phyloP scores from a whole-genome alignment of 306 rosid genomes.

The Hippophae rhamnoides region DNA sequence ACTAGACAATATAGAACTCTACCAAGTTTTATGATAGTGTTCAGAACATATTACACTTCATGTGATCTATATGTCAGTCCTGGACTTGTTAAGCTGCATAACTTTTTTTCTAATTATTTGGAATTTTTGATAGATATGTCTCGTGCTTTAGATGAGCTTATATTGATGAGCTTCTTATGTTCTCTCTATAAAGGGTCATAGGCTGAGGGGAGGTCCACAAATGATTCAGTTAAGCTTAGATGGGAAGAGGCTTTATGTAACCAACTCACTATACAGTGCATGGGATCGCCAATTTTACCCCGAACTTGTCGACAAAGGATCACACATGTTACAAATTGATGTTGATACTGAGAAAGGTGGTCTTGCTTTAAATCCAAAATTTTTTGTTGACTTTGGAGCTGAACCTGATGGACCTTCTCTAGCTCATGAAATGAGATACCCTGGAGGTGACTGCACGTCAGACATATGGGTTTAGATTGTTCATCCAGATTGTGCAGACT shows the following conservation, averaged over 20 bases:
- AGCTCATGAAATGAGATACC: constrained; percentile 95
- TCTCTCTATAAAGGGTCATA: constrained; percentile 46
- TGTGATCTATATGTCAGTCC: neutral
- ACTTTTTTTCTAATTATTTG: neutral
- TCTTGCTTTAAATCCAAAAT: constrained; percentile 52
- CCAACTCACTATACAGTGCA: constrained; percentile 75
- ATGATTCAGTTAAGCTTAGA: constrained; percentile 89
- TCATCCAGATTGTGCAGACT: too few species aligned
- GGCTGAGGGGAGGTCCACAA: constrained; percentile 85
- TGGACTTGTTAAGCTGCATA: neutral
- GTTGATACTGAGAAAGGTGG: constrained; percentile 73
- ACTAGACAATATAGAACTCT: too few species aligned
- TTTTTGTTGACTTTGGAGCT: constrained; percentile 81
- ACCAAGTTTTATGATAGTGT: too few species aligned
- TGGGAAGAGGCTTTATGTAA: constrained; percentile 77
- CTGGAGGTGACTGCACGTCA: constrained; percentile 97
- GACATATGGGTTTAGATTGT: constrained; percentile 65
- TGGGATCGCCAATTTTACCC: constrained; percentile 92
- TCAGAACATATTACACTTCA: too few species aligned
- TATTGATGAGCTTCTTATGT: neutral
- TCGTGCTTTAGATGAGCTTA: neutral
- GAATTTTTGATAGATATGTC: too few species aligned
- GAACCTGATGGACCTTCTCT: constrained; percentile 93
- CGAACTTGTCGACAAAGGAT: constrained; percentile 57
- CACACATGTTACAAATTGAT: constrained; percentile 84